These are phyloP conservation scores for Boeremia lycopersici DNA, from an alignment of 2,329 filamentous ascomycete species.

Conservation along the genomic window DNA sequence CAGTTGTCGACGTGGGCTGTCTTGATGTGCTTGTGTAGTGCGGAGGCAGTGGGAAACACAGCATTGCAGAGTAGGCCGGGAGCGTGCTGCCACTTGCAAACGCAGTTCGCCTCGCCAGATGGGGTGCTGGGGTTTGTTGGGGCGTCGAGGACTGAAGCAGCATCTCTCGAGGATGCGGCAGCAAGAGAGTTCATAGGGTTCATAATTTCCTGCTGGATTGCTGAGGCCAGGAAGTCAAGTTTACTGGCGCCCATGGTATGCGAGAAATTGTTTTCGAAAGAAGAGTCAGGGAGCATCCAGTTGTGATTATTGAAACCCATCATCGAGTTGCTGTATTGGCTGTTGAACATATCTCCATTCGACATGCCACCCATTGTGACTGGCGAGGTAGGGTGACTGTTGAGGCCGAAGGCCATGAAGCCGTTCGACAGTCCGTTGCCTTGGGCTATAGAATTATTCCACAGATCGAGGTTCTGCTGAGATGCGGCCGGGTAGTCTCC, in stretches of 20 bases:
- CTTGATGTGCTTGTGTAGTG: constrained; percentile 46
- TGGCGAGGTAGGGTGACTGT: constrained; percentile 28
- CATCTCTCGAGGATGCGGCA: constrained; percentile 15
- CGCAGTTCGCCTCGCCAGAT: constrained; percentile 21
- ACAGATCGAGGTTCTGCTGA: constrained; percentile 32
- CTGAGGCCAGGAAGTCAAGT: constrained; percentile 37
- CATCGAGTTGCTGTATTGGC: constrained; percentile 23
- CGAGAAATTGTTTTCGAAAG: constrained; percentile 24
- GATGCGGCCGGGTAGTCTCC: constrained; percentile 36
- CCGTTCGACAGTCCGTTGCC: constrained; percentile 35
- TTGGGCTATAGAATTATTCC: constrained; percentile 34
- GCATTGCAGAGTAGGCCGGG: constrained; percentile 37
- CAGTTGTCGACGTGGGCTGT: constrained; percentile 44
- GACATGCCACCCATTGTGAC: constrained; percentile 24
- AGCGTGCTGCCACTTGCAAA: constrained; percentile 44
- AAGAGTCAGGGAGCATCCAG: constrained; percentile 40
- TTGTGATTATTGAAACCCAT: constrained; percentile 29
- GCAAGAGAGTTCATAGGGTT: constrained; percentile 20
- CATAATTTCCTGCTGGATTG: constrained; percentile 35
- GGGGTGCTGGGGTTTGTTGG: constrained; percentile 6
- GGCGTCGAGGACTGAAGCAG: constrained; percentile 6
- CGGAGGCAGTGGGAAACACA: constrained; percentile 33
- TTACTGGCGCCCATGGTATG: constrained; percentile 25
- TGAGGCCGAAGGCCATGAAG: constrained; percentile 35
- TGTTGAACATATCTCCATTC: constrained; percentile 23